A percentile compares a stretch with the other conserved stretches of the same genome.
These are phyloP conservation scores for Lonicera japonica DNA, from an alignment of 129 eudicot genomes.

Conservation along the genomic window DNA sequence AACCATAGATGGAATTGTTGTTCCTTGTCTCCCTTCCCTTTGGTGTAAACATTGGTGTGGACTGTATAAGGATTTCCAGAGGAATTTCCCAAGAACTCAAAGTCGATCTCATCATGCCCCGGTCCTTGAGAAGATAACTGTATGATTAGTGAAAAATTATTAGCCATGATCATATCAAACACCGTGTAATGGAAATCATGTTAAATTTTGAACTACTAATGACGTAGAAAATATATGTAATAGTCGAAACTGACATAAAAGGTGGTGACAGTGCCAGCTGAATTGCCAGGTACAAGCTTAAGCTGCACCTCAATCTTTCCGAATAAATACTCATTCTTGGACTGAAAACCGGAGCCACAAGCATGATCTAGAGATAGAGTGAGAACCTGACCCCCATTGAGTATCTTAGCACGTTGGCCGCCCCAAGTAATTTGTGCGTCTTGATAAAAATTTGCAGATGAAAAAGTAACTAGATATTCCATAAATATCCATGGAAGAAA, in stretches of 20 bases:
- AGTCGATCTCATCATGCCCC: constrained; percentile 22
- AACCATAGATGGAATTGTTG: too few relatives aligned
- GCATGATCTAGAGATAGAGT: constrained; percentile 22
- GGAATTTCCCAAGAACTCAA: constrained; percentile 18
- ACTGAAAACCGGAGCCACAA: constrained; percentile 29
- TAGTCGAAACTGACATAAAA: constrained; percentile 12
- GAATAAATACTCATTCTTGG: too few relatives aligned
- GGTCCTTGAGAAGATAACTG: constrained; percentile 15
- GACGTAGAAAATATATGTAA: not conserved
- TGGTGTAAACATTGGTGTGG: too few relatives aligned
- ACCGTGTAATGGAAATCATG: not conserved
- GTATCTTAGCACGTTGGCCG: constrained; percentile 15
- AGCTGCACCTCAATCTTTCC: constrained; percentile 28
- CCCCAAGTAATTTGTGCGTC: constrained; percentile 19
- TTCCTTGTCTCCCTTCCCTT: too few relatives aligned
- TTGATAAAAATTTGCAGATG: too few relatives aligned
- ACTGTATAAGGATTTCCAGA: constrained; percentile 13
- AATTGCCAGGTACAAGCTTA: constrained; percentile 28
- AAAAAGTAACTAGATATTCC: not conserved
- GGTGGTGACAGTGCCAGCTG: constrained; percentile 37
- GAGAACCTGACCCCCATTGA: constrained; percentile 21
- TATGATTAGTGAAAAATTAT: not conserved
- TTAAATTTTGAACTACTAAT: not conserved
- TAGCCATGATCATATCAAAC: not conserved
- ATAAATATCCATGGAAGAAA: not conserved